phyloP scores from a whole-genome alignment of 164 flowering plant species.

The Liquidambar formosana region DNA sequence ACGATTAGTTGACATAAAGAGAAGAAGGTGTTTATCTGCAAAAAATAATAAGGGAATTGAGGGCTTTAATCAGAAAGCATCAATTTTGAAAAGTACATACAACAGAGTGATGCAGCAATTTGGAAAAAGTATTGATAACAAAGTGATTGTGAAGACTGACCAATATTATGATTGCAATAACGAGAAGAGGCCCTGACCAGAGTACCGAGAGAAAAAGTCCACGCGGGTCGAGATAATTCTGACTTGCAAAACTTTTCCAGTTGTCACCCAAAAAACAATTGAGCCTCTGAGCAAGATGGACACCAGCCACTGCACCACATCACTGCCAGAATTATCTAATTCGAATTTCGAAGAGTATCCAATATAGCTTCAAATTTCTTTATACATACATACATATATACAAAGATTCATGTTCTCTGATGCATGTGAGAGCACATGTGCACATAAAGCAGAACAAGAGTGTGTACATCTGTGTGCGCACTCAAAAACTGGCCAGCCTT shows the following conservation, averaged over 20 bases:
- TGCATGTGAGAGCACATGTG: too few relatives aligned
- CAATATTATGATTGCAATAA: constrained; percentile 72
- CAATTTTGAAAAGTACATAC: neutral
- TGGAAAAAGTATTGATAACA: too few relatives aligned
- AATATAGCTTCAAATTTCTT: neutral
- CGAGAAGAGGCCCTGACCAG: constrained; percentile 95
- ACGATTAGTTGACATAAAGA: constrained; percentile 69
- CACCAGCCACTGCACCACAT: constrained; percentile 55
- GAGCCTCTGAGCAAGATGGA: constrained; percentile 81
- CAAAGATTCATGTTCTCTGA: too few relatives aligned
- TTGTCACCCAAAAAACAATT: constrained; percentile 54
- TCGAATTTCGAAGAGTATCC: neutral
- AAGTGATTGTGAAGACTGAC: constrained; percentile 45
- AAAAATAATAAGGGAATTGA: neutral
- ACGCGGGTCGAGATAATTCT: constrained; percentile 79
- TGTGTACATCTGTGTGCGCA: too few relatives aligned
- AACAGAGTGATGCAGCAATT: too few relatives aligned
- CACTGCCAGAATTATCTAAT: neutral
- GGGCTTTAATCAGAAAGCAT: neutral
- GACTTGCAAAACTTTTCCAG: constrained; percentile 85
- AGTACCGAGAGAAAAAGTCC: constrained; percentile 82
- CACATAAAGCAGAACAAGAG: too few relatives aligned
- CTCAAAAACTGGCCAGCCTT: too few relatives aligned
- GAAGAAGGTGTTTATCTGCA: constrained; percentile 80
- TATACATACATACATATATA: neutral